Evolutionary conservation across 1,284 basidiomycete genomes (phyloP).

Genomic region (Trametes polyzona): DNA sequence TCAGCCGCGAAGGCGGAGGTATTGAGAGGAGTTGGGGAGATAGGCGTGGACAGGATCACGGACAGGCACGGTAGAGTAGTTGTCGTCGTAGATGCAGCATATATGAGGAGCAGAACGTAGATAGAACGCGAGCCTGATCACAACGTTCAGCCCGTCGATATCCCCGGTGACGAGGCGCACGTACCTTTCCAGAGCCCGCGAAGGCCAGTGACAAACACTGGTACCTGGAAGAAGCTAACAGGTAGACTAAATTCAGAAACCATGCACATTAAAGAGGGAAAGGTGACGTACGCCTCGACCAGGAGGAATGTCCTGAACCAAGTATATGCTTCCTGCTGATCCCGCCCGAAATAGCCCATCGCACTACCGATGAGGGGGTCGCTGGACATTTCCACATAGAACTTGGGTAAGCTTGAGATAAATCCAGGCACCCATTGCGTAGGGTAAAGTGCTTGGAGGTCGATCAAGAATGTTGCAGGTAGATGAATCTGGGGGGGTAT

Average conservation of each 20-base stretch:
- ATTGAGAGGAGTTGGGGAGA: constrained; percentile 27
- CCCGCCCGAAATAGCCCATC: constrained; percentile 46
- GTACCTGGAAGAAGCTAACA: constrained; percentile 72
- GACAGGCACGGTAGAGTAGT: constrained; percentile 76
- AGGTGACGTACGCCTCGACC: constrained; percentile 50
- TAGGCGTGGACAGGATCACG: constrained; percentile 54
- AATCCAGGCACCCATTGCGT: constrained; percentile 48
- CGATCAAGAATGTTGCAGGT: constrained; percentile 64
- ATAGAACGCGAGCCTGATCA: constrained; percentile 24
- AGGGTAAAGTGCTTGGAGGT: constrained; percentile 74
- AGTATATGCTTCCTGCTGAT: constrained; percentile 39
- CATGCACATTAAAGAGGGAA: neutral
- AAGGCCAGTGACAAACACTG: constrained; percentile 73
- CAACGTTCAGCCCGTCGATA: neutral
- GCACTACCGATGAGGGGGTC: constrained; percentile 68
- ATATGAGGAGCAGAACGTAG: constrained; percentile 67
- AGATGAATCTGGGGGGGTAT: constrained; percentile 55
- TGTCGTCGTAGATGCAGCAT: constrained; percentile 78
- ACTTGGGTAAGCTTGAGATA: constrained; percentile 45
- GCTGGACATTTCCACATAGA: constrained; percentile 55
- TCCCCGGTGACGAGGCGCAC: constrained; percentile 18
- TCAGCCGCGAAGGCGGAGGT: constrained; percentile 35
- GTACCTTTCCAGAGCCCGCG: constrained; percentile 68
- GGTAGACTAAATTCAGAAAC: neutral
- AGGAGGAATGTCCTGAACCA: constrained; percentile 73